Base-by-base conservation (phyloP, 2,329 filamentous ascomycete genomes). In the Colletotrichum orchidophilum region DNA sequence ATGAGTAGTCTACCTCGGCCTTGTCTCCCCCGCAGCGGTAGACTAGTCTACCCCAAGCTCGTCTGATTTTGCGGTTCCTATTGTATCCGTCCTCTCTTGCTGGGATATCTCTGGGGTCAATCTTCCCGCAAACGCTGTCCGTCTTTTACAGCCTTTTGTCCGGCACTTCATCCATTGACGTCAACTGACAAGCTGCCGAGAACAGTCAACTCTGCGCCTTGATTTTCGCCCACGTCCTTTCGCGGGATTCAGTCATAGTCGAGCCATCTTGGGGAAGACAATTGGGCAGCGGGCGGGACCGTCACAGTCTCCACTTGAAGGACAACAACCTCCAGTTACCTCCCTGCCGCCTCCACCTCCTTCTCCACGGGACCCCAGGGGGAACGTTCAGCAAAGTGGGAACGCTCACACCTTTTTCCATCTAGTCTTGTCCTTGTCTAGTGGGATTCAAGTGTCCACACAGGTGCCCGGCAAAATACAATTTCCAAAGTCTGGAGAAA, bases 301-400 rank as follows among this genome's bases (percentile, higher is more conserved):
- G 53, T 54, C 46, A 24, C 33, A 50, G 66, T 46, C 57, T 68
- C 64, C 64, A 63, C 64, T 62, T 31, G 29, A 46, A 58, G 21
- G 29, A 54, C 33, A 46, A 49, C n/a, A n/a, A n/a, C n/a, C n/a
- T n/a, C n/a, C n/a, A n/a, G n/a, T n/a, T n/a, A n/a, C 68, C 53
- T 63, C 68, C 68, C 46, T 68, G 58, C 18, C 21, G n/a, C 9
- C 63, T 52, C 68, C 64, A 68, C 58, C 49, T 63, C 42, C 42
- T 62, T 71, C 68, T 68, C 58, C 68, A 71, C 53, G 27, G 64
- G 21, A 68, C 64, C 68, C 68, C 57, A 67, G 57, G 67, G 52
- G 63, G 57, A 57, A 62, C 64, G 33, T 69, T 42, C 27, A 63
- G n/a, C 27, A 18, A 63, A 65, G 39, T 46, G 63, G 64, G 58